These are phyloP conservation scores for Corylus heterophylla DNA, from an alignment of 306 rosid species.

Conservation along the genomic window DNA sequence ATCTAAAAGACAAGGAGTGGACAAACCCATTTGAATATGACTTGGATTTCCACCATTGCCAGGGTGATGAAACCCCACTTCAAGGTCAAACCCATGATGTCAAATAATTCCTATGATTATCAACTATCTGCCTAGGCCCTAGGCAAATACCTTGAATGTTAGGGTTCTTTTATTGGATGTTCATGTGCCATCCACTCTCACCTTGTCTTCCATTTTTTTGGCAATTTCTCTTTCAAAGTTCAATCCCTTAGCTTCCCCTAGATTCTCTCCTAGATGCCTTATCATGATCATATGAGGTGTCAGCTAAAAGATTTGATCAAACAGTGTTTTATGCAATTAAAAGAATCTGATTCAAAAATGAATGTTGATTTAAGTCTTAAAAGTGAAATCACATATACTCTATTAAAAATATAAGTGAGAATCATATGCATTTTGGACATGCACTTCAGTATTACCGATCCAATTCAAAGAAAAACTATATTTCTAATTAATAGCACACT, in stretches of 20 bases:
- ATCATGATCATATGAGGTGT: background rate
- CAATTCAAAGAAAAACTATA: too few relatives aligned
- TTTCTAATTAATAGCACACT: too few relatives aligned
- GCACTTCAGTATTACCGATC: too few relatives aligned
- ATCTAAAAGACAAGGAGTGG: conserved; percentile 31
- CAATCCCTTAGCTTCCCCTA: background rate
- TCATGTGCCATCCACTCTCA: conserved; percentile 14
- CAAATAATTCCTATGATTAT: conserved; percentile 14
- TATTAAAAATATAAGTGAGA: too few relatives aligned
- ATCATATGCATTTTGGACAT: too few relatives aligned
- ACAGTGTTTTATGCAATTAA: background rate
- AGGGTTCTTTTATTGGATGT: background rate
- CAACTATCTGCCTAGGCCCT: background rate
- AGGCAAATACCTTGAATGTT: background rate
- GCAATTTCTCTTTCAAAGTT: conserved; percentile 2
- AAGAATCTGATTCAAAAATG: background rate
- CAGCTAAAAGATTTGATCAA: too few relatives aligned
- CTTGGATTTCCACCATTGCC: conserved; percentile 56
- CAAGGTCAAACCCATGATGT: conserved; percentile 32
- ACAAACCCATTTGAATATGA: conserved; percentile 40
- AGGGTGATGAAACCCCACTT: conserved; percentile 34
- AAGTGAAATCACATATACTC: too few relatives aligned
- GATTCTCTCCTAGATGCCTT: background rate
- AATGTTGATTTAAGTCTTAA: background rate
- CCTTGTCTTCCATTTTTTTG: conserved; percentile 2